A percentile compares a stretch with the other conserved stretches of the same genome.
Evolutionary conservation across 1,139 yeast genomes (phyloP).

Genomic region (Entelexis paramagnoliae): DNA sequence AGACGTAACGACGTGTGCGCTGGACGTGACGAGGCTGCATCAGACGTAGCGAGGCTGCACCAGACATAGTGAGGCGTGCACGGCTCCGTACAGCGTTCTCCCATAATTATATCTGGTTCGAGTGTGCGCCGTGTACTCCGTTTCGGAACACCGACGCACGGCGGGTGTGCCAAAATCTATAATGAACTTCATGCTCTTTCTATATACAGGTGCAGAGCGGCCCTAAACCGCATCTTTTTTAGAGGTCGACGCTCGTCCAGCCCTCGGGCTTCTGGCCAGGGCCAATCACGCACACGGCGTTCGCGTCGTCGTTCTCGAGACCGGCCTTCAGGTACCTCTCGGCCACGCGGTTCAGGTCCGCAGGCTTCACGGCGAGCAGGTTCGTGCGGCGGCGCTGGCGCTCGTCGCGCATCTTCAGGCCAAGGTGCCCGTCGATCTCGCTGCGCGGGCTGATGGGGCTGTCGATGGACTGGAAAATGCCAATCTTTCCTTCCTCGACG

Average conservation of each 20-base stretch:
- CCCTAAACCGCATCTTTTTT: too few relatives aligned
- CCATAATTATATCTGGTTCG: too few relatives aligned
- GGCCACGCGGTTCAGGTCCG: conserved; percentile 55
- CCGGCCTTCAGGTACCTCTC: conserved; percentile 35
- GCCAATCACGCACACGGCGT: conserved; percentile 30
- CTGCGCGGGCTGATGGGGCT: conserved; percentile 75
- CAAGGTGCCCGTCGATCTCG: conserved; percentile 61
- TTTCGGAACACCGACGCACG: too few relatives aligned
- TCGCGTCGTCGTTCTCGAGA: not conserved
- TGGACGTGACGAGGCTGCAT: too few relatives aligned
- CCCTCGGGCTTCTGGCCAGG: conserved; percentile 16
- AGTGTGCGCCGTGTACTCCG: too few relatives aligned
- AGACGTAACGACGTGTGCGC: too few relatives aligned
- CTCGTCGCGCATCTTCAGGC: conserved; percentile 64
- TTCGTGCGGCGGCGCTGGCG: conserved; percentile 69
- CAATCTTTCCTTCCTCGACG: conserved; percentile 77
- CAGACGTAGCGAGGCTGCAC: too few relatives aligned
- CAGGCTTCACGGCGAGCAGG: conserved; percentile 52
- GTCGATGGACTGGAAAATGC: conserved; percentile 83
- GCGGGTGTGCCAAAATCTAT: too few relatives aligned
- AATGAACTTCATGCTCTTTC: too few relatives aligned
- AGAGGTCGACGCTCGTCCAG: conserved; percentile 18
- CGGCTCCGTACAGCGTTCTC: too few relatives aligned
- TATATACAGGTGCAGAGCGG: too few relatives aligned
- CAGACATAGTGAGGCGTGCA: too few relatives aligned